phyloP scores from a whole-genome alignment of 495 filamentous ascomycete genomes.

The Penicillium atrosanguineum region DNA sequence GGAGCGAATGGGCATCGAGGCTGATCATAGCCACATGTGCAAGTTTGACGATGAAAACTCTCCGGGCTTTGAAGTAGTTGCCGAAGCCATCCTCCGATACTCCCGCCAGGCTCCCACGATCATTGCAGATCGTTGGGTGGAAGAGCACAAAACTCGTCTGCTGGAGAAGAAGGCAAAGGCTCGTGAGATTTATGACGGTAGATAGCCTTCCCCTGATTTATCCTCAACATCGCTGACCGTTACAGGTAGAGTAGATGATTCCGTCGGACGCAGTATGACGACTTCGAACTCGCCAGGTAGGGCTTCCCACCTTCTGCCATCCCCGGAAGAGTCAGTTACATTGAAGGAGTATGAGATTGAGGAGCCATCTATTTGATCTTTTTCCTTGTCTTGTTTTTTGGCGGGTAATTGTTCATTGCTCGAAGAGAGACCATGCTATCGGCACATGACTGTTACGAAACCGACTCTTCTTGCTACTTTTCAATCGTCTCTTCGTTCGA shows the following conservation, averaged over 20 bases:
- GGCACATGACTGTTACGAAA: background rate
- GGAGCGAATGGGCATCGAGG: slow-evolving; percentile 74
- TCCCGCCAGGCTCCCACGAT: slow-evolving; percentile 55
- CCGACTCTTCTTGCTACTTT: too few species aligned
- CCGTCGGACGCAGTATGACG: slow-evolving; percentile 21
- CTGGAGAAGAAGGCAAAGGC: slow-evolving; percentile 37
- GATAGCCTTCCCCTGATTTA: slow-evolving; percentile 5
- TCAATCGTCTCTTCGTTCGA: too few species aligned
- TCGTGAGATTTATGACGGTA: slow-evolving; percentile 38
- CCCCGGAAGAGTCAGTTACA: slow-evolving; percentile 28
- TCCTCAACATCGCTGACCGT: slow-evolving; percentile 10
- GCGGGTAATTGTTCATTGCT: slow-evolving; percentile 3
- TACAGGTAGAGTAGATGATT: slow-evolving; percentile 19
- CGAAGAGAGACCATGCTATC: background rate
- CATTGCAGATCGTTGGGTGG: slow-evolving; percentile 60
- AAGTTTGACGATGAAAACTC: slow-evolving; percentile 73
- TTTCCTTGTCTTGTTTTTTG: slow-evolving; percentile 1
- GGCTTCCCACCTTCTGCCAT: slow-evolving; percentile 26
- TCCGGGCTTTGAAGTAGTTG: slow-evolving; percentile 72
- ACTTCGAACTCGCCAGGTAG: slow-evolving; percentile 31
- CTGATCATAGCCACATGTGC: slow-evolving; percentile 84
- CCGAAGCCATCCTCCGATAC: slow-evolving; percentile 70
- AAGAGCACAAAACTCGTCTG: slow-evolving; percentile 56
- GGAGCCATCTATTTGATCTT: slow-evolving; percentile 29
- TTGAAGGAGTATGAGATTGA: slow-evolving; percentile 41